phyloP scores from a whole-genome alignment of 2,329 filamentous ascomycete species.

The Phialocephala subalpina region DNA sequence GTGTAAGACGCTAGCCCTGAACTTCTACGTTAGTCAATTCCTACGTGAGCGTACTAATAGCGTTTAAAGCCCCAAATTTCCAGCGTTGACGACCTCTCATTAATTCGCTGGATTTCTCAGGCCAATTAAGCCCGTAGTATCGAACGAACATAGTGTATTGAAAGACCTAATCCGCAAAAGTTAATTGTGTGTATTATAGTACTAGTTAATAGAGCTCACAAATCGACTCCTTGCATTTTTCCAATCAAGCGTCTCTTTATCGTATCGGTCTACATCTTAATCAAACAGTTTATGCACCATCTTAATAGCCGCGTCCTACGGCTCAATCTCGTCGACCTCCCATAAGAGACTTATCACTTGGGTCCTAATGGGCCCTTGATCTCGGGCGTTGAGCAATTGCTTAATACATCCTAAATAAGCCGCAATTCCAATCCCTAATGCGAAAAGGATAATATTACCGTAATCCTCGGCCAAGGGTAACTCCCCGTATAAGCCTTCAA shows the following conservation, averaged over 20 bases:
- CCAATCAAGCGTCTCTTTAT: constrained; percentile 20
- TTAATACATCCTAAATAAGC: constrained; percentile 28
- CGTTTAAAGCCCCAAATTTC: constrained; percentile 26
- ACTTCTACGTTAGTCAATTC: constrained; percentile 26
- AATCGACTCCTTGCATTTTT: constrained; percentile 25
- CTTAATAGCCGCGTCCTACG: constrained; percentile 27
- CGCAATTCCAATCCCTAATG: constrained; percentile 31
- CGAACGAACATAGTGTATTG: constrained; percentile 27
- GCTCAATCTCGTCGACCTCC: constrained; percentile 28
- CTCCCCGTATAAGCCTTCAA: constrained; percentile 18
- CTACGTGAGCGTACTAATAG: constrained; percentile 19
- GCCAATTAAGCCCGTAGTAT: constrained; percentile 24
- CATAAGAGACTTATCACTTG: constrained; percentile 24
- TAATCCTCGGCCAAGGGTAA: constrained; percentile 8
- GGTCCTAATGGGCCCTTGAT: constrained; percentile 21
- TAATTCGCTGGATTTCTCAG: constrained; percentile 27
- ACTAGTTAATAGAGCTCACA: constrained; percentile 22
- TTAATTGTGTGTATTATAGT: constrained; percentile 21
- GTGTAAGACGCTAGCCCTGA: constrained; percentile 23
- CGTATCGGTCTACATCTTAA: constrained; percentile 27
- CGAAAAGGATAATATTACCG: constrained; percentile 67
- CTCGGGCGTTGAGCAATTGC: constrained; percentile 21
- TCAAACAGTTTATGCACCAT: constrained; percentile 28
- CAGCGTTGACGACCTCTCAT: constrained; percentile 26
- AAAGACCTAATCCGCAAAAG: constrained; percentile 24